phyloP scores from a whole-genome alignment of 2,329 filamentous ascomycete species.

The Sclerotinia sclerotiorum region DNA sequence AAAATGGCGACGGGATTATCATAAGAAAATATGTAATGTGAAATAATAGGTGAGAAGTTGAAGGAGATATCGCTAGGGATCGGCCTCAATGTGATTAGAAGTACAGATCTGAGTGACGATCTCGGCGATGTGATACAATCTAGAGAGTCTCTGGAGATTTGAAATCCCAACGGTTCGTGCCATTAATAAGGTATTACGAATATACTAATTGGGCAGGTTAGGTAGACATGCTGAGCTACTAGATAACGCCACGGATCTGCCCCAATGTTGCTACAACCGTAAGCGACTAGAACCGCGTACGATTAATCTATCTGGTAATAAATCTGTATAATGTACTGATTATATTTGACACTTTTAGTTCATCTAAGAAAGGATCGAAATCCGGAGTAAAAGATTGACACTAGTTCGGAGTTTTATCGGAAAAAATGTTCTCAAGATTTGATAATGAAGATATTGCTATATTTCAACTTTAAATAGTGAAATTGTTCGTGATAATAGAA shows the following conservation, averaged over 20 bases:
- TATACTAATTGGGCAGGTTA: neutral
- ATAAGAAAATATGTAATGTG: neutral
- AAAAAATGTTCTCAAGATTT: neutral
- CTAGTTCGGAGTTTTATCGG: neutral
- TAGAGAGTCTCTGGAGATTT: neutral
- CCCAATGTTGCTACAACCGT: neutral
- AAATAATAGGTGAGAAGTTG: neutral
- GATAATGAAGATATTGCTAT: too few relatives aligned
- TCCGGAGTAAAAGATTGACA: neutral
- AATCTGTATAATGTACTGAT: neutral
- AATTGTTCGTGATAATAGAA: too few relatives aligned
- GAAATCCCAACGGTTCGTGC: conserved; percentile 9
- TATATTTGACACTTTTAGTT: neutral
- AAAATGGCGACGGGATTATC: conserved; percentile 2
- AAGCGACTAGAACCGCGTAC: neutral
- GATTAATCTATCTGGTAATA: neutral
- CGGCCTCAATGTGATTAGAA: neutral
- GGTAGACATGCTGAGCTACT: conserved; percentile 4
- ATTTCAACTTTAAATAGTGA: too few relatives aligned
- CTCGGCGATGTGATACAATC: conserved; percentile 15
- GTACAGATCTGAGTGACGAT: conserved; percentile 16
- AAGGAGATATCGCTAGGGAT: neutral
- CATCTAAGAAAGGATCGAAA: neutral
- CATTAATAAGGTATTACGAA: neutral
- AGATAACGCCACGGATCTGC: conserved; percentile 1